A percentile compares a stretch with the other conserved stretches of the same genome.
These are phyloP conservation scores for Filobasidium uniguttulatum DNA, from an alignment of 1,284 basidiomycete species.

Conservation along the genomic window DNA sequence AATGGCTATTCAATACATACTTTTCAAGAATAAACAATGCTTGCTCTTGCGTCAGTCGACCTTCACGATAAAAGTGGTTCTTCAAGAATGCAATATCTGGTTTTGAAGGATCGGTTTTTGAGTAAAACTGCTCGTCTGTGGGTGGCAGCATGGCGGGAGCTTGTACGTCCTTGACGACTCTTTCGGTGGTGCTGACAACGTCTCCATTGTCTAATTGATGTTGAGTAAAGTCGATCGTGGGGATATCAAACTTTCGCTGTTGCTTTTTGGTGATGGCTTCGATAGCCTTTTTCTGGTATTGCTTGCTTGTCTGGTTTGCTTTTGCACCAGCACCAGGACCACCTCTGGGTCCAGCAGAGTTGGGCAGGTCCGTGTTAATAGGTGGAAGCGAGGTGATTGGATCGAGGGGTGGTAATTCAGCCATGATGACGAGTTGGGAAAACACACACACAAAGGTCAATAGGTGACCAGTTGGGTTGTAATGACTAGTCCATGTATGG, in stretches of 20 bases:
- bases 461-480: too few species aligned
- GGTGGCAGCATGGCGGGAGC: conserved; percentile 86
- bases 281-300: conserved; percentile 8
- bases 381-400: not conserved
- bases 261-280: conserved; percentile 30
- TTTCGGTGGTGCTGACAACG: conserved; percentile 49
- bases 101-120: conserved; percentile 64
- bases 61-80: conserved; percentile 97
- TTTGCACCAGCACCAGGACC: conserved; percentile 21
- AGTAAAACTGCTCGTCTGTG: conserved; percentile 86
- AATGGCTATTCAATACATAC: too few species aligned
- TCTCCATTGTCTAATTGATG: conserved; percentile 79
- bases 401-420: not conserved
- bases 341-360: conserved; percentile 15
- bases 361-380: conserved; percentile 5
- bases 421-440: too few species aligned
- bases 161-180: conserved; percentile 47
- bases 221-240: conserved; percentile 72
- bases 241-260: conserved; percentile 46
- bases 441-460: too few species aligned
- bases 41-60: conserved; percentile 77
- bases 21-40: conserved; percentile 74
- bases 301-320: conserved; percentile 28
- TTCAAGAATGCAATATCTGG: conserved; percentile 96
- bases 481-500: too few species aligned